A percentile compares a stretch with the other conserved stretches of the same genome.
phyloP scores from a whole-genome alignment of 768 basidiomycete genomes.

The Imleria badia region DNA sequence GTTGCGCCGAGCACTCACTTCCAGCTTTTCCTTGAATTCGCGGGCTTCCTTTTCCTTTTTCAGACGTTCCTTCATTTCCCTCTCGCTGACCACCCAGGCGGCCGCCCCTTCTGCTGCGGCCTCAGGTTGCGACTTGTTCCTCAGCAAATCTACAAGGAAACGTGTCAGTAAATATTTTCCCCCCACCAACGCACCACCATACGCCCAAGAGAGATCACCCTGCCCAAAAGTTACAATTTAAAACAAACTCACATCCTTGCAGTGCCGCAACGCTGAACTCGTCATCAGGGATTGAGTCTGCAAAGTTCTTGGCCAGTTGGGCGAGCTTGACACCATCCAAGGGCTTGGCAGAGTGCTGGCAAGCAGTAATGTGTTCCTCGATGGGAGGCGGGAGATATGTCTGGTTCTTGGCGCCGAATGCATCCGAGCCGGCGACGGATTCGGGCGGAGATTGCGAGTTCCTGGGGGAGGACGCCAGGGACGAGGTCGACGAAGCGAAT shows the following conservation, averaged over 20 bases:
- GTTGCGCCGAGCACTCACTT: conserved; percentile 46
- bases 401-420: conserved; percentile 55
- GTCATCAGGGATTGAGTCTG: conserved; percentile 78
- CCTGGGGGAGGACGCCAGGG: conserved; percentile 34
- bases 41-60: conserved; percentile 71
- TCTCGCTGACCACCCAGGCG: conserved; percentile 74
- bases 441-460: conserved; percentile 26
- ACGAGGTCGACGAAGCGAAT: conserved; percentile 42
- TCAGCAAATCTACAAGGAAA: conserved; percentile 59
- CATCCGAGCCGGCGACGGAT: conserved; percentile 14
- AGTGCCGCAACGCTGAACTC: conserved; percentile 89
- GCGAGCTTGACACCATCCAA: conserved; percentile 64
- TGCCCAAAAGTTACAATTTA: conserved; percentile 13
- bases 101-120: conserved; percentile 64
- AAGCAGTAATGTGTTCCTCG: conserved; percentile 56
- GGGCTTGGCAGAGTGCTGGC: conserved; percentile 63
- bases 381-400: conserved; percentile 65
- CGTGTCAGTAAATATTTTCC: conserved; percentile 27
- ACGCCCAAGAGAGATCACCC: conserved; percentile 14
- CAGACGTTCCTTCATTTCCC: conserved; percentile 71
- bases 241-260: conserved; percentile 74
- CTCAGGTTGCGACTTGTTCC: conserved; percentile 83
- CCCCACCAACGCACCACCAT: conserved; percentile 22
- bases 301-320: conserved; percentile 73
- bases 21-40: conserved; percentile 63